Conservation (phyloP, 1,139 yeast species). For the Suhomyces yuchorum region DNA sequence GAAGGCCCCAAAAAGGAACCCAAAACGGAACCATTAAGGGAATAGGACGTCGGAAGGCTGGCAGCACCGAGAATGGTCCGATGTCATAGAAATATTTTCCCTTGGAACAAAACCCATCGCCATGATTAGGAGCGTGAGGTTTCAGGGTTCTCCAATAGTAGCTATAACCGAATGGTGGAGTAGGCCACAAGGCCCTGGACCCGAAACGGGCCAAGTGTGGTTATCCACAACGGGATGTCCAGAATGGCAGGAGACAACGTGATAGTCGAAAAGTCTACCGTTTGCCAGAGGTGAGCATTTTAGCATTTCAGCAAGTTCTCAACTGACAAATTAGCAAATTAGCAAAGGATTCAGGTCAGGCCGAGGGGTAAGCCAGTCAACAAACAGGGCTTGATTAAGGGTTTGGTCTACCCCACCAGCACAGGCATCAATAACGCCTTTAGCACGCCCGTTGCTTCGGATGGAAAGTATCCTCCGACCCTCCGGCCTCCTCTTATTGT, state of each 20-base stretch:
- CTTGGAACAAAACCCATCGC: not conserved
- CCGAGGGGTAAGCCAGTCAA: not conserved
- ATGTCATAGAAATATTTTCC: not conserved
- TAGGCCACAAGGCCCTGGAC: not conserved
- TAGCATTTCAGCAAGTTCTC: too few species aligned
- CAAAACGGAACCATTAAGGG: not conserved
- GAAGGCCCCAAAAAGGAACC: too few species aligned
- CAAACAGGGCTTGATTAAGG: not conserved
- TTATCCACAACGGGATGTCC: too few species aligned
- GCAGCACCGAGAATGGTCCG: not conserved
- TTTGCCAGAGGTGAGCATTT: too few species aligned
- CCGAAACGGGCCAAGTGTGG: not conserved
- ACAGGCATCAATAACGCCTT: too few species aligned
- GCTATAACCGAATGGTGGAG: conserved; percentile 2
- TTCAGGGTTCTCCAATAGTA: conserved; percentile 4
- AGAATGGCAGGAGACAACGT: not conserved
- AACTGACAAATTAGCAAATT: too few species aligned
- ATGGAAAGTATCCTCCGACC: not conserved
- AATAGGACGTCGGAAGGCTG: not conserved
- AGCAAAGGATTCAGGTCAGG: too few species aligned
- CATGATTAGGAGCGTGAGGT: not conserved
- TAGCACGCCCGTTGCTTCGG: not conserved
- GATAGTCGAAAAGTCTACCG: too few species aligned
- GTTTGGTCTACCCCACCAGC: not conserved
- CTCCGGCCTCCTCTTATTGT: not conserved